Percentiles rank a stretch among this genome's conserved stretches.
phyloP scores from a whole-genome alignment of 2,329 filamentous ascomycete genomes.

The Phaeosphaeria sp. region DNA sequence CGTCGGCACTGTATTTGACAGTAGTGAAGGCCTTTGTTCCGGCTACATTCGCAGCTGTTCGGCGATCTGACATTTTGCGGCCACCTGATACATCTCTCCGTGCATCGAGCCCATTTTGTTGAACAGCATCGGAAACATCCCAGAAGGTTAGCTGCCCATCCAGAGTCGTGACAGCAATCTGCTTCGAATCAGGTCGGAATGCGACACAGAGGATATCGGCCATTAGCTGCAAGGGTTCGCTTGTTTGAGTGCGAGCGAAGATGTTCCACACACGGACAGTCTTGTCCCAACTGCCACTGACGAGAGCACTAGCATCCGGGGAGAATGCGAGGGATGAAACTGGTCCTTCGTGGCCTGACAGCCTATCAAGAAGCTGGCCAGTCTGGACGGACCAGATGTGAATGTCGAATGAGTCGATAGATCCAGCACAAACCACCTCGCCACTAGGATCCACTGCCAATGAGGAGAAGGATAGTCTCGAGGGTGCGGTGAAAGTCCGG shows the following conservation, averaged over 20 bases:
- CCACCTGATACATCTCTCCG: conserved; percentile 92
- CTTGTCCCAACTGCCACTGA: conserved; percentile 95
- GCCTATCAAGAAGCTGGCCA: conserved; percentile 87
- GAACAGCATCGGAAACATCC: conserved; percentile 86
- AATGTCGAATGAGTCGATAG: conserved; percentile 93
- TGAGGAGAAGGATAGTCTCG: conserved; percentile 88
- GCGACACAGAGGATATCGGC: conserved; percentile 88
- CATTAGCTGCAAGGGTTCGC: conserved; percentile 89
- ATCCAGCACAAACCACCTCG: conserved; percentile 94
- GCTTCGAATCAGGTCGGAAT: conserved; percentile 86
- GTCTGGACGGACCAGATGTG: conserved; percentile 99
- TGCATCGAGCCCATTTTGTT: conserved; percentile 85
- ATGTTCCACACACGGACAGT: conserved; percentile 97
- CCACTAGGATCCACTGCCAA: conserved; percentile 96
- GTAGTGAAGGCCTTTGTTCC: conserved; percentile 90
- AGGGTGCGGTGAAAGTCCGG: conserved; percentile 93
- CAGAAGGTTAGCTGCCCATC: conserved; percentile 96
- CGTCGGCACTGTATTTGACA: conserved; percentile 90
- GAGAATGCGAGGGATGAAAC: conserved; percentile 89
- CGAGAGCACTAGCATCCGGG: conserved; percentile 80
- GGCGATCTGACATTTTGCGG: conserved; percentile 83
- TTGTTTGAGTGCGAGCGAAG: conserved; percentile 91
- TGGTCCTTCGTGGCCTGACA: conserved; percentile 92
- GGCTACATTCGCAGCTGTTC: conserved; percentile 87
- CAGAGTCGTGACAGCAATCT: conserved; percentile 88